Percentiles rank a stretch among this genome's conserved stretches.
Evolutionary conservation across 768 basidiomycete species (phyloP).

Genomic region (Rhizopogon vesiculosus): DNA sequence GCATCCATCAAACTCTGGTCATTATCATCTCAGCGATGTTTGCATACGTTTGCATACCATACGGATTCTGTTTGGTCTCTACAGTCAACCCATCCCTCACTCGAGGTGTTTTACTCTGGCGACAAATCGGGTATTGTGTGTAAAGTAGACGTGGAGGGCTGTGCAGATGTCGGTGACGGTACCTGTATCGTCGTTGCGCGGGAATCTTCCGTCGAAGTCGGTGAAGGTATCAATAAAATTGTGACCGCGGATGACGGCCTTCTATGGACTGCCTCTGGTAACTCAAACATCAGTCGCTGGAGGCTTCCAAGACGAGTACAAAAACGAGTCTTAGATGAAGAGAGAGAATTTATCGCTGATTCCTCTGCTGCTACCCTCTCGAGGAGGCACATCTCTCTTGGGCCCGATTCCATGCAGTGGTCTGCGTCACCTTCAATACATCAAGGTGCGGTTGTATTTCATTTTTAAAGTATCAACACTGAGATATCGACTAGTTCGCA

Average conservation of each 20-base stretch:
- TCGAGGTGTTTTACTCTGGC: constrained; percentile 92
- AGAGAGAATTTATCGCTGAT: constrained; percentile 10
- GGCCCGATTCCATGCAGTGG: constrained; percentile 13
- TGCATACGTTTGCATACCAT: constrained; percentile 96
- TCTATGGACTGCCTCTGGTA: constrained; percentile 88
- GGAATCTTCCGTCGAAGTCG: constrained; percentile 41
- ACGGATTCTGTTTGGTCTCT: constrained; percentile 94
- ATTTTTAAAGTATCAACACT: not conserved
- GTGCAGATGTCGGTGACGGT: constrained; percentile 77
- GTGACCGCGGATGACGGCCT: constrained; percentile 77
- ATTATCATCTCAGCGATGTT: constrained; percentile 76
- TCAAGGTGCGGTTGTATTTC: constrained; percentile 13
- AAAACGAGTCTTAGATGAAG: constrained; percentile 11
- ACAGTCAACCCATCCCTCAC: constrained; percentile 78
- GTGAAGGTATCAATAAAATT: constrained; percentile 79
- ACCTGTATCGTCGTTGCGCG: constrained; percentile 84
- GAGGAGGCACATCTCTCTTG: constrained; percentile 8
- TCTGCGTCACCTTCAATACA: constrained; percentile 6
- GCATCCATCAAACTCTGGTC: constrained; percentile 95
- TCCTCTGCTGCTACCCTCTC: not conserved
- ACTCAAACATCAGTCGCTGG: constrained; percentile 82
- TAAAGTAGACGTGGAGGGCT: constrained; percentile 85
- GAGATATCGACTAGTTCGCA: not conserved
- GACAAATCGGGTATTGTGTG: constrained; percentile 89
- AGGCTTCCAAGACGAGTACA: constrained; percentile 47